These are phyloP conservation scores for Helicostylum pulchrum DNA, from an alignment of 192 early-diverging fungal genomes.

Conservation along the genomic window DNA sequence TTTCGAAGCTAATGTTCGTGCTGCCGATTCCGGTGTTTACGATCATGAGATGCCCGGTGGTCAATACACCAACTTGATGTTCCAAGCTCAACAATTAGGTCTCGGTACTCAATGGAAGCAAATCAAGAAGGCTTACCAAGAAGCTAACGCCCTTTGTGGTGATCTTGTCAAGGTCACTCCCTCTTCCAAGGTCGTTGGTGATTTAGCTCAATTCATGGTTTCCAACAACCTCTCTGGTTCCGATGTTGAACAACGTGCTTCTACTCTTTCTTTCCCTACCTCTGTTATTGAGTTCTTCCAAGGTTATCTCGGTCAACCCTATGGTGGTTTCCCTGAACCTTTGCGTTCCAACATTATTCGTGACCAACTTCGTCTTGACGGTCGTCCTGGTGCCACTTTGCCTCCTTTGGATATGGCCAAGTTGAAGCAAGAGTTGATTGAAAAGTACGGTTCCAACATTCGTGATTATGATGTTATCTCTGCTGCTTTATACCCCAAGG, in stretches of 20 bases:
- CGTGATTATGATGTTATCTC: conserved; percentile 85
- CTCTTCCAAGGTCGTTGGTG: conserved; percentile 96
- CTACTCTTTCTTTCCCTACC: conserved; percentile 86
- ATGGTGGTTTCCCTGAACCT: conserved; percentile 93
- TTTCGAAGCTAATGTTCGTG: conserved; percentile 91
- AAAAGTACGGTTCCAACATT: conserved; percentile 79
- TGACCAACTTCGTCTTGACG: conserved; percentile 71
- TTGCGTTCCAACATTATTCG: conserved; percentile 81
- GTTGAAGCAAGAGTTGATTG: conserved; percentile 70
- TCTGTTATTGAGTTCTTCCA: conserved; percentile 97
- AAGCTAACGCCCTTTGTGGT: conserved; percentile 89
- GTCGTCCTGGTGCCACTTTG: conserved; percentile 82
- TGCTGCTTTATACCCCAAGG: conserved; percentile 91
- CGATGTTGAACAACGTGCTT: conserved; percentile 74
- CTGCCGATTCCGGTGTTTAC: conserved; percentile 89
- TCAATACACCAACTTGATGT: conserved; percentile 98
- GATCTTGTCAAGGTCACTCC: conserved; percentile 98
- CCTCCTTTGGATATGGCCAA: conserved; percentile 72
- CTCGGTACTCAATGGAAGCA: conserved; percentile 92
- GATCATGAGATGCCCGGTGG: conserved; percentile 97
- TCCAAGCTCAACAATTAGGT: conserved; percentile 94
- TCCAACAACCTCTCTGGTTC: conserved; percentile 75
- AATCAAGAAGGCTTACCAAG: conserved; percentile 87
- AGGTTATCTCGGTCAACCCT: conserved; percentile 90
- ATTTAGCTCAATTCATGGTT: conserved; percentile 98